Evolutionary conservation across 805 yeast species (phyloP).

Genomic region (Millerozyma miso): DNA sequence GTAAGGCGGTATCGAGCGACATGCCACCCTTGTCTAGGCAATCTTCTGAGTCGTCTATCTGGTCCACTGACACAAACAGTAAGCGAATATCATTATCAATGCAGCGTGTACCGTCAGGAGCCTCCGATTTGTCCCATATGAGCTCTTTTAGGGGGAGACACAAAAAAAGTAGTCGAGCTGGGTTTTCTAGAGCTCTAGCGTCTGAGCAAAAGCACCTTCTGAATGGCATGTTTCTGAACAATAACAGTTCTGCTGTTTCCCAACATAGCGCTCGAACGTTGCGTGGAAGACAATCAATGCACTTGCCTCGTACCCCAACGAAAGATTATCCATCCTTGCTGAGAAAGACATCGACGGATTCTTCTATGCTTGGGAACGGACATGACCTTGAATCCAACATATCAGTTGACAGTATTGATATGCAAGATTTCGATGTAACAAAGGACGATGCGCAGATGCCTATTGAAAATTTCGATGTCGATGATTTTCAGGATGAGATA

Average conservation of each 20-base stretch:
- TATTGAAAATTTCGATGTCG: conserved; percentile 35
- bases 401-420: conserved; percentile 25
- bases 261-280: conserved; percentile 9
- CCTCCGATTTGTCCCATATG: conserved; percentile 21
- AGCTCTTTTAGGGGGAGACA: conserved; percentile 17
- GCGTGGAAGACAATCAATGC: conserved; percentile 25
- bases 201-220: conserved; percentile 25
- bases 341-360: conserved; percentile 28
- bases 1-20: neutral
- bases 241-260: conserved; percentile 9
- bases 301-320: conserved; percentile 9
- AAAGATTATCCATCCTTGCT: neutral
- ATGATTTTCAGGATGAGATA: conserved; percentile 43
- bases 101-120: conserved; percentile 25
- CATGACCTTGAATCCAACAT: conserved; percentile 33
- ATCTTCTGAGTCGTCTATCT: conserved; percentile 28
- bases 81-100: conserved; percentile 25
- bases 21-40: conserved; percentile 17
- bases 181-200: conserved; percentile 38
- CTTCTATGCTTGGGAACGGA: conserved; percentile 21
- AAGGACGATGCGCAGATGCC: conserved; percentile 14
- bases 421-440: conserved; percentile 16
- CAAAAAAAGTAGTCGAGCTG: conserved; percentile 21
- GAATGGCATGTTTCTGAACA: conserved; percentile 12
- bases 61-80: conserved; percentile 31